phyloP scores from a whole-genome alignment of 768 basidiomycete genomes.

The Psilocybe subaeruginosa region DNA sequence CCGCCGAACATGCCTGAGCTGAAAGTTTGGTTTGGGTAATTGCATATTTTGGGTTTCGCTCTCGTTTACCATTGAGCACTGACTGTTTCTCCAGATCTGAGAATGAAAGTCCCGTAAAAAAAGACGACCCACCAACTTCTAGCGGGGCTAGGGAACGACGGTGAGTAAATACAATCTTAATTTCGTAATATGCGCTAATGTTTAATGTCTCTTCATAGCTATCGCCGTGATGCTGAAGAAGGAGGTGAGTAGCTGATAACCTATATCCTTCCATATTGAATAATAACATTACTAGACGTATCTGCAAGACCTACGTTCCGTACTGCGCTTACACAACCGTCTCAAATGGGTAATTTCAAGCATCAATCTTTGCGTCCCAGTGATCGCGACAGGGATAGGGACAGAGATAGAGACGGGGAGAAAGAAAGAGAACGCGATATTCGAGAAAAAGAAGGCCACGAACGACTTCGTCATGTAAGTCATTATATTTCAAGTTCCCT shows the following conservation, averaged over 20 bases:
- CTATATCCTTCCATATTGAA: slow-evolving; percentile 3
- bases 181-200: neutral
- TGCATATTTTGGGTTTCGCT: slow-evolving; percentile 17
- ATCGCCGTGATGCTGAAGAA: slow-evolving; percentile 78
- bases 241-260: slow-evolving; percentile 46
- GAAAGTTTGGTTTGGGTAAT: slow-evolving; percentile 90
- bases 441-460: slow-evolving; percentile 77
- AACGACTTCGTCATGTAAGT: slow-evolving; percentile 75
- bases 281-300: slow-evolving; percentile 40
- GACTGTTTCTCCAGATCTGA: slow-evolving; percentile 43
- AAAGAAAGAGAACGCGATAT: slow-evolving; percentile 62
- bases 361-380: slow-evolving; percentile 78
- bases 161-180: slow-evolving; percentile 35
- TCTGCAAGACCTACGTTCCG: slow-evolving; percentile 70
- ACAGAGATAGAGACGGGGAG: slow-evolving; percentile 48
- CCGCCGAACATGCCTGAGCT: slow-evolving; percentile 80
- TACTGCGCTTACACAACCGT: slow-evolving; percentile 74
- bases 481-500: slow-evolving; percentile 9
- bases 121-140: slow-evolving; percentile 66
- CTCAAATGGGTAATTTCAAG: slow-evolving; percentile 93
- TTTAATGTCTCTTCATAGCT: slow-evolving; percentile 44
- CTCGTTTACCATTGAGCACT: slow-evolving; percentile 28
- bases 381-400: slow-evolving; percentile 60
- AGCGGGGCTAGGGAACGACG: slow-evolving; percentile 68
- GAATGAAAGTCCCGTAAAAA: slow-evolving; percentile 65